Conservation (phyloP, 1,284 basidiomycete genomes). For the Cryptococcus maquisensis region DNA sequence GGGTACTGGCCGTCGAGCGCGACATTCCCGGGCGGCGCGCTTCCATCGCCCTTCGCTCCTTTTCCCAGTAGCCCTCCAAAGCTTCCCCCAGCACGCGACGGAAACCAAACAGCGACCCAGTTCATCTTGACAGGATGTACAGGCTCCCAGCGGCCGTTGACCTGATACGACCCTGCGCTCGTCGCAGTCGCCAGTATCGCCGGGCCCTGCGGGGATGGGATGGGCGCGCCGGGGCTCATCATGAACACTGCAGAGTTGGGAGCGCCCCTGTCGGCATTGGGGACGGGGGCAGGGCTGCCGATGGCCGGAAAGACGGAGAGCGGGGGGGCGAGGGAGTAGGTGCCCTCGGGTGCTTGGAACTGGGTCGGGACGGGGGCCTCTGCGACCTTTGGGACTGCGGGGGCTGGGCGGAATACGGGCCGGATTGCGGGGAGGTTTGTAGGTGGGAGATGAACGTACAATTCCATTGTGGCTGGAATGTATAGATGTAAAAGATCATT, state of each 20-base stretch:
- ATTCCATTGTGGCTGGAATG: constrained; percentile 10
- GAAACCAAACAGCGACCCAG: constrained; percentile 42
- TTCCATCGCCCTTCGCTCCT: constrained; percentile 10
- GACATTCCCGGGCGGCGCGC: background rate
- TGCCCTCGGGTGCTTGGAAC: constrained; percentile 42
- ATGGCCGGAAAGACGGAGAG: constrained; percentile 35
- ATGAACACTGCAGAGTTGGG: constrained; percentile 24
- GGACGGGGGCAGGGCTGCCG: constrained; percentile 31
- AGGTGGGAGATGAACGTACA: constrained; percentile 11
- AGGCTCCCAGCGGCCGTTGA: constrained; percentile 43
- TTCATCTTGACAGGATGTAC: constrained; percentile 29
- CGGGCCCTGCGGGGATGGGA: constrained; percentile 3
- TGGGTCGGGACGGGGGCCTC: constrained; percentile 32
- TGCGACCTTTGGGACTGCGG: constrained; percentile 40
- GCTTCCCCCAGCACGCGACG: constrained; percentile 25
- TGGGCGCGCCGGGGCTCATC: constrained; percentile 11
- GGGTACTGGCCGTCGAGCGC: background rate
- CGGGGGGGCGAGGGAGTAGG: constrained; percentile 25
- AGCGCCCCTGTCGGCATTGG: constrained; percentile 15
- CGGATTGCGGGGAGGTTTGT: constrained; percentile 6
- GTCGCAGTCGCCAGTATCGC: too few species aligned
- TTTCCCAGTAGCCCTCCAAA: constrained; percentile 28
- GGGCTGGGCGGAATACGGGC: constrained; percentile 7
- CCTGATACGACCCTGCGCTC: constrained; percentile 12
- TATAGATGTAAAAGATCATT: too few species aligned